phyloP scores from a whole-genome alignment of 2,329 filamentous ascomycete genomes.

The Fusarium odoratissimum region DNA sequence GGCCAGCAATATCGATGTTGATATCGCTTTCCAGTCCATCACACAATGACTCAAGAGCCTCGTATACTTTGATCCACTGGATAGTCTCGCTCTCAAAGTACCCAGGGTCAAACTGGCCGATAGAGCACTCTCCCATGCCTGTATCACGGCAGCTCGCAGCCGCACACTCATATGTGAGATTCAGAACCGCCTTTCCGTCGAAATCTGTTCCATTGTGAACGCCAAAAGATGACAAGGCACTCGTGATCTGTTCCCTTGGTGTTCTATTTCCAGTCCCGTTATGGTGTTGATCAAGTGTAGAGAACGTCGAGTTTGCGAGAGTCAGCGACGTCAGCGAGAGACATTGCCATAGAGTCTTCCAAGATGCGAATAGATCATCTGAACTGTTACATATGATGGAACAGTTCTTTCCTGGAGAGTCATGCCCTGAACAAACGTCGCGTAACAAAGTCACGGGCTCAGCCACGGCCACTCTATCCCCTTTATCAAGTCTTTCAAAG shows the following conservation, averaged over 20 bases:
- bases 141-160: conserved; percentile 6
- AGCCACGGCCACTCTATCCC: accelerated
- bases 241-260: background rate
- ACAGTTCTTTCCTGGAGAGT: background rate
- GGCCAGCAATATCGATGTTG: conserved; percentile 22
- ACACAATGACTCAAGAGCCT: background rate
- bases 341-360: conserved; percentile 16
- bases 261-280: accelerated
- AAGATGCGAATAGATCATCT: background rate
- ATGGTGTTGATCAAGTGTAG: background rate
- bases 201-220: background rate
- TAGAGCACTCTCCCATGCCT: conserved; percentile 3
- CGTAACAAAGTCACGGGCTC: background rate
- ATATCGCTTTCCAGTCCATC: conserved; percentile 1
- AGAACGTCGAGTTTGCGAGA: background rate
- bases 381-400: background rate
- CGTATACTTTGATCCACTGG: background rate
- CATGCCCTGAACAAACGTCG: background rate
- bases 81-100: background rate
- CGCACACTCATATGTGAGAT: conserved; percentile 12
- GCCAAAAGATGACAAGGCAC: background rate
- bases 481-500: background rate
- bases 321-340: background rate
- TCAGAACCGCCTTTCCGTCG: background rate
- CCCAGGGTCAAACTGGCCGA: background rate